Conservation (phyloP, 352 stramenopile genomes). For the Thraustochytrium sp. region DNA sequence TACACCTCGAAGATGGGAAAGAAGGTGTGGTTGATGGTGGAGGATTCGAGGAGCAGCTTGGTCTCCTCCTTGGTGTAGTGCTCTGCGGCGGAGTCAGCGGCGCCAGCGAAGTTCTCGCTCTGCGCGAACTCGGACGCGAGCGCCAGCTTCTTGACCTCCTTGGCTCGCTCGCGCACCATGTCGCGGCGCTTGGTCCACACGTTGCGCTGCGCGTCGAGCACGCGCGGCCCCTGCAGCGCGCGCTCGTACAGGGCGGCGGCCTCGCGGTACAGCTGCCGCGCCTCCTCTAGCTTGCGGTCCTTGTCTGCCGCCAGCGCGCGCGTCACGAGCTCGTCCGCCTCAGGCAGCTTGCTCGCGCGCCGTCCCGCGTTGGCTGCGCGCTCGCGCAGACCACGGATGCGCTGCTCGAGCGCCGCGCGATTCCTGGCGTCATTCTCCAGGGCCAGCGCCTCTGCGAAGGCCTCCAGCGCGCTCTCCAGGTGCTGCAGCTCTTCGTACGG, state of each 20-base stretch:
- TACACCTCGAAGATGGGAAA: constrained; percentile 72
- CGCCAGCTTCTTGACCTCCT: background rate
- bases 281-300: background rate
- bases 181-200: background rate
- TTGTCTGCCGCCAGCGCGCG: background rate
- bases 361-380: background rate
- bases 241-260: background rate
- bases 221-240: background rate
- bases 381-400: background rate
- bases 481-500: background rate
- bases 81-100: background rate
- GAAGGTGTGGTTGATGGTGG: constrained; percentile 69
- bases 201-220: background rate
- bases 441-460: background rate
- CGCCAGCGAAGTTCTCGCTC: no score
- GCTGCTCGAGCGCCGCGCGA: background rate
- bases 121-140: background rate
- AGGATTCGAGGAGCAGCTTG: constrained; percentile 69
- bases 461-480: background rate
- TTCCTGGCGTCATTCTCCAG: background rate
- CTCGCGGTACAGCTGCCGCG: background rate
- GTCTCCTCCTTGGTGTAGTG: constrained; percentile 52
- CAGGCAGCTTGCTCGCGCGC: background rate
- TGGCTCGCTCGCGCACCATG: background rate
- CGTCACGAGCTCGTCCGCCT: background rate